phyloP scores from a whole-genome alignment of 768 basidiomycete genomes.

The Suillus fuscotomentosus region DNA sequence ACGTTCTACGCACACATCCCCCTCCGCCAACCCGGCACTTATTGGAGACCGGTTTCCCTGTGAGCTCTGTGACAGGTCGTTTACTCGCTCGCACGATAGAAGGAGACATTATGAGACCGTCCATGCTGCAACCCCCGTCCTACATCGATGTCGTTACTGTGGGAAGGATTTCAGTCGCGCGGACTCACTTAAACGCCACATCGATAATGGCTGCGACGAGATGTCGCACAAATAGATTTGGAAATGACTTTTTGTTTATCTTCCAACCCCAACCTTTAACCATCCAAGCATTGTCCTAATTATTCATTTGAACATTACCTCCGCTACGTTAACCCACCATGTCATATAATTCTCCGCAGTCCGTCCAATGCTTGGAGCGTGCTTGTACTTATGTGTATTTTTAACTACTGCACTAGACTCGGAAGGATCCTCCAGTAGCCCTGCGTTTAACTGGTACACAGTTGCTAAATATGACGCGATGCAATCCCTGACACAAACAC shows the following conservation, averaged over 20 bases:
- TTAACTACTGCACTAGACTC: slow-evolving; percentile 12
- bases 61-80: slow-evolving; percentile 74
- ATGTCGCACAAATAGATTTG: slow-evolving; percentile 34
- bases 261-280: slow-evolving; percentile 1
- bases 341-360: neutral
- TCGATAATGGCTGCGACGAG: slow-evolving; percentile 80
- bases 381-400: slow-evolving; percentile 13
- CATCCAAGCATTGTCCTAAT: neutral
- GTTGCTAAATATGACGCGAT: neutral
- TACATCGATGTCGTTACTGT: slow-evolving; percentile 72
- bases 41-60: slow-evolving; percentile 67
- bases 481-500: neutral
- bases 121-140: slow-evolving; percentile 60
- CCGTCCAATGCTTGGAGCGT: neutral
- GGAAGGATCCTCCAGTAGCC: slow-evolving; percentile 14
- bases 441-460: neutral
- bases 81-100: slow-evolving; percentile 78
- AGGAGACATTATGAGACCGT: slow-evolving; percentile 81
- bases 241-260: slow-evolving; percentile 4
- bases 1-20: slow-evolving; percentile 17
- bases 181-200: slow-evolving; percentile 79
- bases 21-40: slow-evolving; percentile 23
- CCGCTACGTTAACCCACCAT: slow-evolving; percentile 1
- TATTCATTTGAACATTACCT: neutral
- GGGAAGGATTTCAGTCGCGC: slow-evolving; percentile 76